Conservation (phyloP, 257 asterid genomes). For the Solanum ossicruentum region DNA sequence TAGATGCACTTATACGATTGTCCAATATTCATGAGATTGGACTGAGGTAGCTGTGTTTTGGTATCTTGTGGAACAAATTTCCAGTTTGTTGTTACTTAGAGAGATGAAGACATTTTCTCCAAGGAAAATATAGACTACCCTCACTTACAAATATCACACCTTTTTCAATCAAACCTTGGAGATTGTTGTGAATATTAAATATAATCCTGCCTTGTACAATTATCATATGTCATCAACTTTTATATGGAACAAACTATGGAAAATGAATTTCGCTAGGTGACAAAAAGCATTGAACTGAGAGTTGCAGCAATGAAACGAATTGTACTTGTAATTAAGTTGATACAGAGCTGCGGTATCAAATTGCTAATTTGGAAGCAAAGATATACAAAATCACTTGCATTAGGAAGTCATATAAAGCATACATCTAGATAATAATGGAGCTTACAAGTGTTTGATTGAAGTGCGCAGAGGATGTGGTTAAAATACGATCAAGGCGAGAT, state of each 20-base stretch:
- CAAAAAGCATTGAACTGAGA: not conserved
- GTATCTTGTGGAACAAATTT: not conserved
- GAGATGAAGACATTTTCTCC: not conserved
- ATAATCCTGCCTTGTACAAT: not conserved
- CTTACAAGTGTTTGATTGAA: slow-evolving; percentile 64
- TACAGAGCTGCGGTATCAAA: not conserved
- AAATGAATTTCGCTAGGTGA: not conserved
- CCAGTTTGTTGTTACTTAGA: not conserved
- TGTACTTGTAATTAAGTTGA: not conserved
- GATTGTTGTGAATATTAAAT: not conserved
- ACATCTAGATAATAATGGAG: not conserved
- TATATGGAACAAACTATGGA: not conserved
- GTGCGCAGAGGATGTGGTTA: slow-evolving; percentile 77
- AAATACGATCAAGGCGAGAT: slow-evolving; percentile 61
- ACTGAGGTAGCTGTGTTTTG: not conserved
- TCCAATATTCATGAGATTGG: not conserved
- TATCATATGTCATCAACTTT: not conserved
- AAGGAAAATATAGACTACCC: not conserved
- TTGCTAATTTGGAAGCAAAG: not conserved
- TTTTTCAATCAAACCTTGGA: not conserved
- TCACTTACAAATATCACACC: not conserved
- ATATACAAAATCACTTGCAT: not conserved
- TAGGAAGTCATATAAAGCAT: not conserved
- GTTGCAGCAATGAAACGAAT: not conserved
- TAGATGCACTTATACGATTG: not conserved